phyloP scores from a whole-genome alignment of 345 rosid species.

The Aquilaria sinensis region DNA sequence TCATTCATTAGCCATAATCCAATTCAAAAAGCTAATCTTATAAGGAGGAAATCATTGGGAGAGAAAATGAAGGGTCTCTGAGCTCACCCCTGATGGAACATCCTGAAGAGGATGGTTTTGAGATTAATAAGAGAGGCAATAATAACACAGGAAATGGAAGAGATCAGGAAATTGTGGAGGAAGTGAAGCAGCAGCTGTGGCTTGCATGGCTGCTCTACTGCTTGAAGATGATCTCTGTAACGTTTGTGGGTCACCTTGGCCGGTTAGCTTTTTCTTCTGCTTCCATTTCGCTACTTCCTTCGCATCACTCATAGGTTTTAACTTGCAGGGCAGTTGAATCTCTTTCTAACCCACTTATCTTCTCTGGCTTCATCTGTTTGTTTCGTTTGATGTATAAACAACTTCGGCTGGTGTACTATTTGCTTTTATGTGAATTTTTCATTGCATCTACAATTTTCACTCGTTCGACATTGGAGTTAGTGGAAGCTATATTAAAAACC shows the following conservation, averaged over 20 bases:
- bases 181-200: slow-evolving; percentile 14
- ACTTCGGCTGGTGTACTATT: not conserved
- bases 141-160: not conserved
- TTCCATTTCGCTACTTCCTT: slow-evolving; percentile 35
- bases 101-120: not conserved
- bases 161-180: slow-evolving; percentile 1
- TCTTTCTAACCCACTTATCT: too few species aligned
- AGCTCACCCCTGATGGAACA: not conserved
- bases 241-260: slow-evolving; percentile 30
- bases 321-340: slow-evolving; percentile 22
- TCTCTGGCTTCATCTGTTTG: too few species aligned
- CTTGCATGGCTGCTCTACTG: slow-evolving; percentile 11
- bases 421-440: too few species aligned
- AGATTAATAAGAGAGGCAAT: not conserved
- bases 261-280: slow-evolving; percentile 34
- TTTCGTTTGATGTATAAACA: not conserved
- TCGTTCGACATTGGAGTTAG: too few species aligned
- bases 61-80: slow-evolving; percentile 3
- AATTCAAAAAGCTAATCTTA: too few species aligned
- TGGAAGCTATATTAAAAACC: too few species aligned
- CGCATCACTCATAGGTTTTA: slow-evolving; percentile 38
- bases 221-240: slow-evolving; percentile 28
- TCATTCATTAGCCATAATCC: too few species aligned
- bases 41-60: slow-evolving; percentile 1
- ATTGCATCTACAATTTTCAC: too few species aligned